Base-by-base conservation (phyloP, 2,329 filamentous ascomycete species). In the Sclerotinia subarctica region DNA sequence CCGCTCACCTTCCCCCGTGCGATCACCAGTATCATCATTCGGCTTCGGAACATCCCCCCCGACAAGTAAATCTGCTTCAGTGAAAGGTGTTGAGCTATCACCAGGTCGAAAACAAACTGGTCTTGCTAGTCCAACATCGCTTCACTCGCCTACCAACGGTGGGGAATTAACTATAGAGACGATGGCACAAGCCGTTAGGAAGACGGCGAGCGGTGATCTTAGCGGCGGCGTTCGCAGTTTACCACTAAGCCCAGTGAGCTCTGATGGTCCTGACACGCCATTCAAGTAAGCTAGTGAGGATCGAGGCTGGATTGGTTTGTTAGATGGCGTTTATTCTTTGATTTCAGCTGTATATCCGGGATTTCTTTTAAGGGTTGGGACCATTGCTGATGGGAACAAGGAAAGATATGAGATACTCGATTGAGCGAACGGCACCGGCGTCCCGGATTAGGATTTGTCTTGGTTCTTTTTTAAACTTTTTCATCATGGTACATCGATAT, bases 111-210 rank as follows among this genome's bases (percentile, higher is more conserved):
- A 75, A 78, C 79, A 80, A 64, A 78, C 86, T 10, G 53, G 53
- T 59, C 78, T 92, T 24, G 86, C 84, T 46, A 93, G 90, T 76
- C 90, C 90, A 24, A 83, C 82, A 35, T 84, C 85, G 56, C 79
- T 82, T 13, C 82, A 83, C 70, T 84, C 83, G 67, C 83, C 86
- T 64, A 78, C 83, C 60, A 81, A 82, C 69, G 84, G 82, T 57
- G 86, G 88, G 35, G 94, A 97, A 71, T 81, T 97, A 69, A 93
- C 91, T 69, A 91, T 97, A 72, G 93, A 97, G 82, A 97, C 94
- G 5, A 96, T 97, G 94, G 86, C 90, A 64, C 93, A 97, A 79
- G 94, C 93, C 21, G 82, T 97, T 76, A 85, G 91, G 76, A 90
- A 92, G 78, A 96, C 93, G 19, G 92, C 89, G 56, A 97, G 93